Evolutionary conservation across 2,329 filamentous ascomycete species (phyloP).

Genomic region (Fusarium verticillioides): DNA sequence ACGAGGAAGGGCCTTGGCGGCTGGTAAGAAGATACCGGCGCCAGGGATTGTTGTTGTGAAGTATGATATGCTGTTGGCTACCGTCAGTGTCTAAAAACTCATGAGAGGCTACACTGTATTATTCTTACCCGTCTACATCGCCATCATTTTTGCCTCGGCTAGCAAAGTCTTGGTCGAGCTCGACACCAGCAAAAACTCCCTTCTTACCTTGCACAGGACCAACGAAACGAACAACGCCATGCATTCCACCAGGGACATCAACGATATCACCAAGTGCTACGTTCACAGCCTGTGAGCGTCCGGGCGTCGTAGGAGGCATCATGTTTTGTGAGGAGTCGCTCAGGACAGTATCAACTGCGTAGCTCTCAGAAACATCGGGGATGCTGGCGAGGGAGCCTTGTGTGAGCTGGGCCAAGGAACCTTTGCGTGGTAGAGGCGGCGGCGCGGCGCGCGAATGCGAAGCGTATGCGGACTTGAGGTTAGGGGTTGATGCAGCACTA

Average conservation of each 20-base stretch:
- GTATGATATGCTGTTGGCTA: constrained; percentile 70
- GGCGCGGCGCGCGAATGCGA: constrained; percentile 60
- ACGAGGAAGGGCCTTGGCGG: constrained; percentile 80
- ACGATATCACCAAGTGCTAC: constrained; percentile 84
- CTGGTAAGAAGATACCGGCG: constrained; percentile 92
- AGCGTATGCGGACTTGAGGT: constrained; percentile 64
- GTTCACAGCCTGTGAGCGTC: constrained; percentile 60
- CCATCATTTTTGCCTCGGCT: constrained; percentile 92
- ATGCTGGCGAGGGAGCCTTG: constrained; percentile 70
- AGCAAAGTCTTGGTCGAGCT: constrained; percentile 84
- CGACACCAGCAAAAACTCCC: constrained; percentile 91
- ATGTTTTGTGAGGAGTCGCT: constrained; percentile 54
- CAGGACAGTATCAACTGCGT: constrained; percentile 67
- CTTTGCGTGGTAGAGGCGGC: constrained; percentile 72
- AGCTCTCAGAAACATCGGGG: constrained; percentile 73
- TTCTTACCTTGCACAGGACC: constrained; percentile 89
- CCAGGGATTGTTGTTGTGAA: constrained; percentile 83
- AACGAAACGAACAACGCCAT: constrained; percentile 88
- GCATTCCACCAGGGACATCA: constrained; percentile 93
- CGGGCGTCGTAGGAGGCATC: constrained; percentile 66
- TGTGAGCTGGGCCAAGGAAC: constrained; percentile 76
- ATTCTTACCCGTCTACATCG: constrained; percentile 87
- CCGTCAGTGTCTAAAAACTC: constrained; percentile 1
- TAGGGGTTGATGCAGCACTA: constrained; percentile 67
- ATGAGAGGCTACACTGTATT: background rate